phyloP scores from a whole-genome alignment of 1,139 yeast species.

The Hanseniaspora sp. region DNA sequence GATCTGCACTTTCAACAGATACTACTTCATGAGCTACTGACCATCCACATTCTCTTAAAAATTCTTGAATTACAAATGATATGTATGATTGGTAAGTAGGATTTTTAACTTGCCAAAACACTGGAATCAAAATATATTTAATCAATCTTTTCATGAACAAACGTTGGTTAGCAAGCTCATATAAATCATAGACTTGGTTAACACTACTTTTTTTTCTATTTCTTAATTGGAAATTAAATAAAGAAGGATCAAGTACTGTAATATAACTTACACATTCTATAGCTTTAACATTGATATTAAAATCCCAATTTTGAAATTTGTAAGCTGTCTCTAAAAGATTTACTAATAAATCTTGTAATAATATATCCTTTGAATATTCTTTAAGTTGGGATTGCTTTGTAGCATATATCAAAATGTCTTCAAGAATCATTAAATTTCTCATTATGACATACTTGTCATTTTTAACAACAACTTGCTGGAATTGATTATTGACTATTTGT shows the following conservation, averaged over 20 bases:
- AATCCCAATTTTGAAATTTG: constrained; percentile 42
- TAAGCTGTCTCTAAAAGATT: constrained; percentile 51
- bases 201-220: constrained; percentile 24
- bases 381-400: background rate
- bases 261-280: constrained; percentile 62
- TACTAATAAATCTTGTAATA: constrained; percentile 37
- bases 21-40: constrained; percentile 34
- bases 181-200: constrained; percentile 50
- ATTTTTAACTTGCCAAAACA: constrained; percentile 82
- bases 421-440: constrained; percentile 6
- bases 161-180: constrained; percentile 50
- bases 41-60: constrained; percentile 49
- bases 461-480: constrained; percentile 9
- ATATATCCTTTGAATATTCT: background rate
- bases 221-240: constrained; percentile 41
- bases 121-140: constrained; percentile 58
- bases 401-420: background rate
- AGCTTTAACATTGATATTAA: constrained; percentile 45
- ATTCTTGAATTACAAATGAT: constrained; percentile 85
- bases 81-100: constrained; percentile 75
- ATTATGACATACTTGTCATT: constrained; percentile 7
- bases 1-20: constrained; percentile 24
- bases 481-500: constrained; percentile 2
- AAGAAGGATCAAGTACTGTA: constrained; percentile 68
- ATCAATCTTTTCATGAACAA: constrained; percentile 56